Conservation (phyloP, 1,139 yeast genomes). For the Candida freyschussii region DNA sequence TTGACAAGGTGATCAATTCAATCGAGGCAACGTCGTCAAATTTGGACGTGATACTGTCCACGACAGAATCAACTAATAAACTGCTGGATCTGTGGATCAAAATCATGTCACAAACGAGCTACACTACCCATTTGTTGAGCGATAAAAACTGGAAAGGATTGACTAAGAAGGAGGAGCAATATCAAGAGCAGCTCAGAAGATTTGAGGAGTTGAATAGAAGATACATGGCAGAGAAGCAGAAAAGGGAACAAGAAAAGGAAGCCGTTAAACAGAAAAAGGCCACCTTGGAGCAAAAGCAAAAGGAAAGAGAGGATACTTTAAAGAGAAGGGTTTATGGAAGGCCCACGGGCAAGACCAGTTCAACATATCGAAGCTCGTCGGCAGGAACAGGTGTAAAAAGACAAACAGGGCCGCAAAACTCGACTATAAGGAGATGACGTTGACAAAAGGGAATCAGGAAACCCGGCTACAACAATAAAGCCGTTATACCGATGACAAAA, state of each 20-base stretch:
- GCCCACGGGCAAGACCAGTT: conserved; percentile 6
- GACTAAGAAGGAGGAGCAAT: conserved; percentile 20
- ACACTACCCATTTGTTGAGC: conserved; percentile 21
- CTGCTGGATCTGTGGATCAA: conserved; percentile 26
- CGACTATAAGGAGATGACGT: conserved; percentile 2
- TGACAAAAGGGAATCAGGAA: too few relatives aligned
- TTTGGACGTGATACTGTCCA: conserved; percentile 16
- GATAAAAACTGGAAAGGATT: conserved; percentile 24
- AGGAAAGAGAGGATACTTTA: conserved; percentile 22
- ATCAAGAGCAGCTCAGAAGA: conserved; percentile 17
- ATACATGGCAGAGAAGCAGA: conserved; percentile 18
- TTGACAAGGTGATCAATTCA: conserved; percentile 21
- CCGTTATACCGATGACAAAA: too few relatives aligned
- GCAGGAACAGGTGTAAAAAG: too few relatives aligned
- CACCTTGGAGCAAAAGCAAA: conserved; percentile 15
- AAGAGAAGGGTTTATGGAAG: conserved; percentile 25
- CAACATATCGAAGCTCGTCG: conserved; percentile 2
- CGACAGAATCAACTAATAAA: conserved; percentile 23
- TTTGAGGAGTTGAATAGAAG: conserved; percentile 21
- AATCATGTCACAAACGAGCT: conserved; percentile 26
- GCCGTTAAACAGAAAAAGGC: conserved; percentile 8
- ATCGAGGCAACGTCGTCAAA: conserved; percentile 20
- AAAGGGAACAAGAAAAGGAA: conserved; percentile 20
- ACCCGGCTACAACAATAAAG: too few relatives aligned
- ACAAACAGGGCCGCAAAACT: background rate